A percentile compares a stretch with the other conserved stretches of the same genome.
phyloP scores from a whole-genome alignment of 2,329 filamentous ascomycete genomes.

The Penicillium sp. region DNA sequence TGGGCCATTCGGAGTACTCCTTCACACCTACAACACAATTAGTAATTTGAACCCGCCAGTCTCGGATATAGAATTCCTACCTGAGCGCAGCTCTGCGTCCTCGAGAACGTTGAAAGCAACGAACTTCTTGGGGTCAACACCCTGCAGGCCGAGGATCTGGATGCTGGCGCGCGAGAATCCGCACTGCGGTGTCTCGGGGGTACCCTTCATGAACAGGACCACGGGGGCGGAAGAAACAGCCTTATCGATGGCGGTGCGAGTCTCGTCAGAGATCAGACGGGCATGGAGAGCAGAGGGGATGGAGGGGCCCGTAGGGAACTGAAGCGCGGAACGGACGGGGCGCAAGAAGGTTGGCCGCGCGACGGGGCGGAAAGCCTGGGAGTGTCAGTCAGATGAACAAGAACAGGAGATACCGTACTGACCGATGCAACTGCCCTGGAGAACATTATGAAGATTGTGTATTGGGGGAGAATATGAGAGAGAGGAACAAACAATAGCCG shows the following conservation, averaged over 20 bases:
- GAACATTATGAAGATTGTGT: constrained; percentile 25
- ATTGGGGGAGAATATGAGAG: not conserved
- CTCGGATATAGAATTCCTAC: constrained; percentile 49
- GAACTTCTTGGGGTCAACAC: constrained; percentile 93
- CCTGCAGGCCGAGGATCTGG: constrained; percentile 91
- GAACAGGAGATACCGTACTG: not conserved
- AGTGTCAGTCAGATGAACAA: not conserved
- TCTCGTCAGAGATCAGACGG: constrained; percentile 78
- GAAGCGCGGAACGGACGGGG: constrained; percentile 18
- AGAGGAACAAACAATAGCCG: constrained; percentile 4
- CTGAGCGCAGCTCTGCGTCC: constrained; percentile 79
- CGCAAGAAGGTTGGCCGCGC: constrained; percentile 26
- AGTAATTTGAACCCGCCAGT: not conserved
- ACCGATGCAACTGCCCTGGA: constrained; percentile 26
- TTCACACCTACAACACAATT: constrained; percentile 72
- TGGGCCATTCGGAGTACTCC: constrained; percentile 99
- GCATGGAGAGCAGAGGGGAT: constrained; percentile 39
- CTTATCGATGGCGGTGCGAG: constrained; percentile 81
- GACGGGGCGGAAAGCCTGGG: constrained; percentile 34
- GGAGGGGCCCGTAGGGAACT: constrained; percentile 30
- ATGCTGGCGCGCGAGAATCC: constrained; percentile 95
- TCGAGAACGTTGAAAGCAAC: constrained; percentile 98
- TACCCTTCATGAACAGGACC: constrained; percentile 99
- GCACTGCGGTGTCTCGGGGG: constrained; percentile 92
- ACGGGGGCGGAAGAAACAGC: constrained; percentile 86